phyloP scores from a whole-genome alignment of 495 filamentous ascomycete species.

The Hypoxylon perforatum region DNA sequence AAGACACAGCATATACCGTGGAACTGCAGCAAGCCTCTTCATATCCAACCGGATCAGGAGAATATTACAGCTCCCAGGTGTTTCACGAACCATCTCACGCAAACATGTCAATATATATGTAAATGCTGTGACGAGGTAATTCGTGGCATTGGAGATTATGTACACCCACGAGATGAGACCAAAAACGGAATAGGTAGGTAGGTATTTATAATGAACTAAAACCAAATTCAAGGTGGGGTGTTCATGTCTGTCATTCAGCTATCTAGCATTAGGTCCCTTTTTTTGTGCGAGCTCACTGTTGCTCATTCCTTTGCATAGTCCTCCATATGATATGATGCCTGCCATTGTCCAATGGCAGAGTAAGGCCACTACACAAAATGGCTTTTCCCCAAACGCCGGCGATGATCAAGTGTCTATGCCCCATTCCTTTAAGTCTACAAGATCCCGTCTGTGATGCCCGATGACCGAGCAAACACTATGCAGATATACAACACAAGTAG shows the following conservation, averaged over 20 bases:
- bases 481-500: slow-evolving; percentile 48
- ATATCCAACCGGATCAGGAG: neutral
- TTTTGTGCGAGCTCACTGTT: slow-evolving; percentile 21
- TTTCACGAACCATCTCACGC: neutral
- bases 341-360: slow-evolving; percentile 18
- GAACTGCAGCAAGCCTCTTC: neutral
- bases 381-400: slow-evolving; percentile 44
- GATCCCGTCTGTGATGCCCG: slow-evolving; percentile 42
- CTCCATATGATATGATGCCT: too few relatives aligned
- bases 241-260: slow-evolving; percentile 36
- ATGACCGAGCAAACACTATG: slow-evolving; percentile 40
- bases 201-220: slow-evolving; percentile 4
- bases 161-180: neutral
- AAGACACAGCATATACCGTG: neutral
- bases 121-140: neutral
- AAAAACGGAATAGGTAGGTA: too few relatives aligned
- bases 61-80: neutral
- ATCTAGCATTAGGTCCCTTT: slow-evolving; percentile 35
- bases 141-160: neutral
- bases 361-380: slow-evolving; percentile 36
- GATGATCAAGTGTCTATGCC: slow-evolving; percentile 47
- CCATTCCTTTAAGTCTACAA: slow-evolving; percentile 36
- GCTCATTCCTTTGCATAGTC: slow-evolving; percentile 24
- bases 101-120: neutral
- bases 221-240: slow-evolving; percentile 8